Conservation (phyloP, 768 basidiomycete species). For the Nevesoporus exiguus region DNA sequence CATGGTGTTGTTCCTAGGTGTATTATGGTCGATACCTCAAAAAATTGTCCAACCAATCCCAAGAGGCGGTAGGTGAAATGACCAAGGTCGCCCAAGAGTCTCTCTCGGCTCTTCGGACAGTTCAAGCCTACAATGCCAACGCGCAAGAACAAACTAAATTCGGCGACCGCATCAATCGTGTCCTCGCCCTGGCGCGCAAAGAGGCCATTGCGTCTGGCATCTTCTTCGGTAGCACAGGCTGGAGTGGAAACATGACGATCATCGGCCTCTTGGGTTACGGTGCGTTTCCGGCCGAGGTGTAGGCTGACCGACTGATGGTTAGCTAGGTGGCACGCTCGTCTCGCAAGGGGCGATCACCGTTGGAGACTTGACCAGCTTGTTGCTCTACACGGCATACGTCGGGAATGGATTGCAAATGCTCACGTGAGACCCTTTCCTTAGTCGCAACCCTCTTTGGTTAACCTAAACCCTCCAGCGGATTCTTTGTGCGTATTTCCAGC, state of each 20-base stretch:
- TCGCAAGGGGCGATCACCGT: slow-evolving; percentile 85
- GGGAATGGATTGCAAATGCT: slow-evolving; percentile 77
- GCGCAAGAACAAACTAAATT: slow-evolving; percentile 78
- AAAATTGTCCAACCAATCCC: slow-evolving; percentile 84
- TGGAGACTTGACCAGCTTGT: slow-evolving; percentile 83
- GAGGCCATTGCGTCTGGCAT: slow-evolving; percentile 90
- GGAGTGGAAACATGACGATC: slow-evolving; percentile 92
- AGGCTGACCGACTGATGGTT: not conserved
- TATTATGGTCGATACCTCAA: slow-evolving; percentile 96
- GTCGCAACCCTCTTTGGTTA: not conserved
- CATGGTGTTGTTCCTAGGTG: slow-evolving; percentile 48
- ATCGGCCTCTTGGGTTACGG: slow-evolving; percentile 90
- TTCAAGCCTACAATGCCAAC: slow-evolving; percentile 88
- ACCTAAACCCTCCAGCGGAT: slow-evolving; percentile 27
- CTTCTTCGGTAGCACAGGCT: slow-evolving; percentile 89
- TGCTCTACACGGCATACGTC: slow-evolving; percentile 90
- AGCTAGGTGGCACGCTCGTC: slow-evolving; percentile 83
- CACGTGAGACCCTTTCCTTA: slow-evolving; percentile 46
- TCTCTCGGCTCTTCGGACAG: slow-evolving; percentile 79
- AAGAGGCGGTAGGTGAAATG: slow-evolving; percentile 96
- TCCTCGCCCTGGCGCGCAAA: slow-evolving; percentile 74
- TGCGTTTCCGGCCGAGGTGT: slow-evolving; percentile 28
- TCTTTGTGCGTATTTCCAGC: slow-evolving; percentile 36
- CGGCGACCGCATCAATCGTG: slow-evolving; percentile 54
- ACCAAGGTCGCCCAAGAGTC: slow-evolving; percentile 88